Evolutionary conservation across 176 grass and related monocot genomes (phyloP), one percentile per base, ranked within the genome.

Genomic region (Carex cristatella): DNA sequence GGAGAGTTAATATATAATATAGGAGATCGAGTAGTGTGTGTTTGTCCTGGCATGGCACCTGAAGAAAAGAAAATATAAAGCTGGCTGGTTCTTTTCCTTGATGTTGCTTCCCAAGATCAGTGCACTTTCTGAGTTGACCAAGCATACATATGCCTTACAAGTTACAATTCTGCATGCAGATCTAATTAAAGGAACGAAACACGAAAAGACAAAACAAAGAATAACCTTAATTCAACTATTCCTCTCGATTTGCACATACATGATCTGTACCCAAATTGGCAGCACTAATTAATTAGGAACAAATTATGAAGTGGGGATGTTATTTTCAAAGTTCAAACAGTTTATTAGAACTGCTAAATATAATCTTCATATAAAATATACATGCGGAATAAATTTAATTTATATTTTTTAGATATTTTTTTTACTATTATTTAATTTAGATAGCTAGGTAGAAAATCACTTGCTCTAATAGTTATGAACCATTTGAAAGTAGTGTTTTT

Each of bases 91-190:
- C 42, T 75, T 69, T 77, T 77, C 73, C 49, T 56, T 77, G 48
- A 77, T 56, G 49, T 77, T 55, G 51, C 73, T 77, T 77, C 48
- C 73, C 73, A 77, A 77, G 73, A 51, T 51, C 48, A 77, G 46
- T 77, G 73, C 73, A 56, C 73, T 76, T 76, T 54, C 48, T 77
- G 48, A 77, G 73, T 77, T 77, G 73, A 77, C 73, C 73, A 23
- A 23, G 23, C 23, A 55, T 77, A 23, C 73, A 77, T 77, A 77
- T 77, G 73, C 73, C 73, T 77, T 77, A 56, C 49, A 56, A 31
- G 49, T 77, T 77, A 56, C 49, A 56, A 31, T 31, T 55, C 73
- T 33, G 48, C 49, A 40, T 16, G 23, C 73, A 56, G 23, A 77
- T 33, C 49, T 56, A 77, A 23, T 23, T 23, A 23, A 23, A 23